phyloP scores from a whole-genome alignment of 1,139 yeast species.

The Schwanniomyces etchellsii region DNA sequence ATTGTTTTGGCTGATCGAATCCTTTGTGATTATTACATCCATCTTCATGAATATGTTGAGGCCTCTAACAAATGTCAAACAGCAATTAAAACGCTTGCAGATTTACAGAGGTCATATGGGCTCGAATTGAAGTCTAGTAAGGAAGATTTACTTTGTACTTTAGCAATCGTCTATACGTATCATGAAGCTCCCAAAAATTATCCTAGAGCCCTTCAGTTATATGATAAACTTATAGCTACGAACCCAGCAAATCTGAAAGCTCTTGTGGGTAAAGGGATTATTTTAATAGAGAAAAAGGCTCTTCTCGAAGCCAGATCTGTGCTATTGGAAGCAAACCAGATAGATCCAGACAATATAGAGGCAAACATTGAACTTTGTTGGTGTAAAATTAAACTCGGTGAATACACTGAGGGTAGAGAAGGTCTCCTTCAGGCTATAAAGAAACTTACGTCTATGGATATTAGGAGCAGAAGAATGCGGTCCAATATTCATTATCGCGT shows the following conservation, averaged over 20 bases:
- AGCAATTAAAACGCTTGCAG: slow-evolving; percentile 56
- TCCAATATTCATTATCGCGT: slow-evolving; percentile 68
- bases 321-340: slow-evolving; percentile 44
- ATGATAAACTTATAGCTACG: slow-evolving; percentile 51
- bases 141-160: slow-evolving; percentile 54
- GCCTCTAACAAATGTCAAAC: slow-evolving; percentile 57
- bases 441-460: slow-evolving; percentile 43
- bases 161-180: slow-evolving; percentile 77
- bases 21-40: slow-evolving; percentile 54
- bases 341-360: slow-evolving; percentile 49
- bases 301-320: slow-evolving; percentile 48
- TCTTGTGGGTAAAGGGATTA: slow-evolving; percentile 75
- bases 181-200: slow-evolving; percentile 89
- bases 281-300: slow-evolving; percentile 61
- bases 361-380: slow-evolving; percentile 74
- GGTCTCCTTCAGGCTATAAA: slow-evolving; percentile 41
- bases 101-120: slow-evolving; percentile 41
- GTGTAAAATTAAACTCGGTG: slow-evolving; percentile 60
- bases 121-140: slow-evolving; percentile 46
- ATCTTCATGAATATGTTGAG: slow-evolving; percentile 56
- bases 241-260: slow-evolving; percentile 51
- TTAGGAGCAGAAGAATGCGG: slow-evolving; percentile 47
- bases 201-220: slow-evolving; percentile 65
- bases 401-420: slow-evolving; percentile 49
- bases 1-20: slow-evolving; percentile 64